Base-by-base conservation (phyloP, 805 yeast species). In the Ogataea polymorpha region DNA sequence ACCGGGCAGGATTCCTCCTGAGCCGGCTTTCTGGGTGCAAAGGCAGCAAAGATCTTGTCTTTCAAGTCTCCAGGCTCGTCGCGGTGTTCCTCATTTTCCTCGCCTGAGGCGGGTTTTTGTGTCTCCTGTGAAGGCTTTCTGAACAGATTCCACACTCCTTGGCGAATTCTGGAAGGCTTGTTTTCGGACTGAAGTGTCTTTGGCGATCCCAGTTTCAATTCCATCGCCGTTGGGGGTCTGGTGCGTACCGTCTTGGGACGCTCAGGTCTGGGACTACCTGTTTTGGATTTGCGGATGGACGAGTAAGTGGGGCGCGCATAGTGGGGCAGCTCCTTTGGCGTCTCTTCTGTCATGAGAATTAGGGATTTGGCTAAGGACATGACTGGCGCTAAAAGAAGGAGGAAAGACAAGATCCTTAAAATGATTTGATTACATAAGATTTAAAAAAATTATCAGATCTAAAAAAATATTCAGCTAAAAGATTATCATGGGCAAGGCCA, bases 401-500 rank as follows among this genome's bases (percentile, higher is more conserved):
- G 36, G n/a, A 23, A 20, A 21, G 16, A 28, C 25, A 29, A 30
- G 39, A 31, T 35, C 44, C 35, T 23, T 31, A 39, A 23, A 33
- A 17, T 27, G 45, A 37, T 42, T 42, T 27, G 45, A 37, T 42
- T 42, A 42, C 27, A 37, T 42, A 42, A 42, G 21, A 11, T 10
- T 10, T 11, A 18, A 15, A 32, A 37, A 42, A 42, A 35, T 23
- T 41, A 15, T 13, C 13, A 34, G 25, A 20, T 20, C 21, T 20
- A n/a, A n/a, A 11, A 32, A 35, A 39, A 37, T 5, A 27, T 14
- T 26, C 13, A 20, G n/a, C 13, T 29, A 29, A 12, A 29, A 29
- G 18, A 29, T 29, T 5, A 29, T 12, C 17, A 91, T 93, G 99
- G 98, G 98, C 45, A 93, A 89, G 64, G 96, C 96, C 23, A 89